Conservation (phyloP, 2,329 filamentous ascomycete species). For the Sclerotinia minor region DNA sequence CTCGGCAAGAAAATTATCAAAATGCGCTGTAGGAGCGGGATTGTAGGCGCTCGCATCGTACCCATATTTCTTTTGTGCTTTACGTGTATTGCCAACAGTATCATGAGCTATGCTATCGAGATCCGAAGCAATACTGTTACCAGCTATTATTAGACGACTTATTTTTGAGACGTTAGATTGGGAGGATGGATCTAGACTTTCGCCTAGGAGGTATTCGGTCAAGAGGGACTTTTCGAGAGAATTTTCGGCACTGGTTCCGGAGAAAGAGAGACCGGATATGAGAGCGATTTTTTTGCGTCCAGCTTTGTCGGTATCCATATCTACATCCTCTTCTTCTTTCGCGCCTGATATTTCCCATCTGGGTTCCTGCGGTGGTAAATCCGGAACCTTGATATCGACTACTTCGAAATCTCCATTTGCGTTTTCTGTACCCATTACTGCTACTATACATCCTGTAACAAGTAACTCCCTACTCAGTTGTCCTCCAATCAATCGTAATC, state of each 20-base stretch:
- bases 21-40: constrained; percentile 74
- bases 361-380: constrained; percentile 77
- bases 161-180: constrained; percentile 67
- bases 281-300: constrained; percentile 68
- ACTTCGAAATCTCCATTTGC: constrained; percentile 89
- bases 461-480: constrained; percentile 67
- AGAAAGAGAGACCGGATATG: constrained; percentile 84
- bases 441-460: constrained; percentile 90
- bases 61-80: constrained; percentile 77
- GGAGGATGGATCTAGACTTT: constrained; percentile 61
- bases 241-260: constrained; percentile 69
- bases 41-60: constrained; percentile 92
- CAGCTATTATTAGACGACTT: constrained; percentile 84
- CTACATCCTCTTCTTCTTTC: constrained; percentile 50
- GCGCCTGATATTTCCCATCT: constrained; percentile 71
- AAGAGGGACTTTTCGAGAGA: constrained; percentile 75
- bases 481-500: constrained; percentile 75
- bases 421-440: constrained; percentile 94
- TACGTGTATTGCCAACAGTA: constrained; percentile 40
- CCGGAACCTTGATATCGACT: constrained; percentile 83
- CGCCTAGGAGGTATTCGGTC: constrained; percentile 84
- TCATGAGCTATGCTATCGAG: constrained; percentile 37
- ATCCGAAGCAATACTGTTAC: constrained; percentile 68
- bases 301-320: constrained; percentile 58
- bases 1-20: constrained; percentile 79